These are phyloP conservation scores for Luzula sylvatica DNA, from an alignment of 176 grass and related monocot species.

Conservation along the genomic window DNA sequence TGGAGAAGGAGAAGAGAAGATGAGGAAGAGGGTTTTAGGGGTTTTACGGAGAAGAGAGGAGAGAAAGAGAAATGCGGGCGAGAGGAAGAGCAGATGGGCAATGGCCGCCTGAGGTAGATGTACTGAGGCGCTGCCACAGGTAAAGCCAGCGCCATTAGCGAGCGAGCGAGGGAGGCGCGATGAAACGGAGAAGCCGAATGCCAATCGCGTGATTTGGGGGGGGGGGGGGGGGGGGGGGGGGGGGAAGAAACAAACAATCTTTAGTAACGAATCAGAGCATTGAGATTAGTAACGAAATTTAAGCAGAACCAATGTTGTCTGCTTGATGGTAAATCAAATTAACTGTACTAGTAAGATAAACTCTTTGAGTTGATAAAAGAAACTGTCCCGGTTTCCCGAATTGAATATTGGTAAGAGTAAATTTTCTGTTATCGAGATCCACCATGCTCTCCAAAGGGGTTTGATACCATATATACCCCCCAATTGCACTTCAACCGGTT, in stretches of 20 bases:
- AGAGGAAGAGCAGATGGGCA: background rate
- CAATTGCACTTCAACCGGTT: too few species aligned
- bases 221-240: background rate
- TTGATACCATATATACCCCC: too few species aligned
- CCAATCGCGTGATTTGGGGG: background rate
- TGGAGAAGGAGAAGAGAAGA: constrained; percentile 18
- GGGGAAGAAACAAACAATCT: background rate
- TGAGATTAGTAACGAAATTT: too few species aligned
- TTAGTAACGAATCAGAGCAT: background rate
- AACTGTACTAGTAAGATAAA: too few species aligned
- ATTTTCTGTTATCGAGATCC: too few species aligned
- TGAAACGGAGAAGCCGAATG: constrained; percentile 11
- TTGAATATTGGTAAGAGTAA: too few species aligned
- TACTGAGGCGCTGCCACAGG: background rate
- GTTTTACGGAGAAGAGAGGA: constrained; percentile 8
- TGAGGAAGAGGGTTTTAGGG: constrained; percentile 16
- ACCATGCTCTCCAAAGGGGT: too few species aligned
- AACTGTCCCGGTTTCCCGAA: too few species aligned
- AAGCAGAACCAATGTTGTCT: too few species aligned
- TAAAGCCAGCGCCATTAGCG: constrained; percentile 28
- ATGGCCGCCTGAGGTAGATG: background rate
- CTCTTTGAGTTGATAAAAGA: too few species aligned
- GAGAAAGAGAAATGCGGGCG: background rate
- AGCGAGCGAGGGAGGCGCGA: constrained; percentile 20
- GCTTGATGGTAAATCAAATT: too few species aligned